Evolutionary conservation across 805 yeast genomes (phyloP).

Genomic region (Scheffersomyces spartinae): DNA sequence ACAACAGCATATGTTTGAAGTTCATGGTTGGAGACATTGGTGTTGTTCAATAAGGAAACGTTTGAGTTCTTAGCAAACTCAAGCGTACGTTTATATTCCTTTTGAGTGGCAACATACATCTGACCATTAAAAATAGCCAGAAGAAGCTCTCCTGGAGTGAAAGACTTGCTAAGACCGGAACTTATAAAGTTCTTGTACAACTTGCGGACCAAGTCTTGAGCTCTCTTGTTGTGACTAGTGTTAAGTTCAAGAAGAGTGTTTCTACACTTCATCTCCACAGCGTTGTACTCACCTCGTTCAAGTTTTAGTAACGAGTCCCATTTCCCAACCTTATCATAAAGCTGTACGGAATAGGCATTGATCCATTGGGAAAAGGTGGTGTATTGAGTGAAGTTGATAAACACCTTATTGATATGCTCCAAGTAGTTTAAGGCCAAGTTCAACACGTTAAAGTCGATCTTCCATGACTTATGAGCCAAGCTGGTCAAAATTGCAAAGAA

Average conservation of each 20-base stretch:
- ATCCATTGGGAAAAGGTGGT: conserved; percentile 13
- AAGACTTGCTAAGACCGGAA: conserved; percentile 39
- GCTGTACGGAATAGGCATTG: conserved; percentile 6
- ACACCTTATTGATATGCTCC: conserved; percentile 19
- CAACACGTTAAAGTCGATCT: conserved; percentile 20
- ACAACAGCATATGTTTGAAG: conserved; percentile 47
- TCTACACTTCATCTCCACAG: conserved; percentile 33
- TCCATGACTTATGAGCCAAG: conserved; percentile 11
- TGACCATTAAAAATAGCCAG: conserved; percentile 32
- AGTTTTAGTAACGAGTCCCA: conserved; percentile 24
- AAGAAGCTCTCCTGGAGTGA: conserved; percentile 40
- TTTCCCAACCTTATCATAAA: conserved; percentile 17
- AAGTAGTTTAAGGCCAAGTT: conserved; percentile 21
- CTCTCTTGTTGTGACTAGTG: conserved; percentile 12
- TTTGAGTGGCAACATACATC: conserved; percentile 25
- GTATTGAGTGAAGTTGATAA: conserved; percentile 18
- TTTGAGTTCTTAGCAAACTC: conserved; percentile 41
- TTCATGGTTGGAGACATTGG: conserved; percentile 21
- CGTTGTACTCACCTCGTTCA: conserved; percentile 8
- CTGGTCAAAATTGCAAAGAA: conserved; percentile 18
- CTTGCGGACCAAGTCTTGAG: conserved; percentile 21
- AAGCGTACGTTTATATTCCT: conserved; percentile 50
- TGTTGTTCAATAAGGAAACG: conserved; percentile 28
- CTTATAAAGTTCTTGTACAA: conserved; percentile 34
- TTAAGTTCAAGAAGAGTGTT: conserved; percentile 32